phyloP scores from a whole-genome alignment of 345 rosid species.

The Trapa bicornis region DNA sequence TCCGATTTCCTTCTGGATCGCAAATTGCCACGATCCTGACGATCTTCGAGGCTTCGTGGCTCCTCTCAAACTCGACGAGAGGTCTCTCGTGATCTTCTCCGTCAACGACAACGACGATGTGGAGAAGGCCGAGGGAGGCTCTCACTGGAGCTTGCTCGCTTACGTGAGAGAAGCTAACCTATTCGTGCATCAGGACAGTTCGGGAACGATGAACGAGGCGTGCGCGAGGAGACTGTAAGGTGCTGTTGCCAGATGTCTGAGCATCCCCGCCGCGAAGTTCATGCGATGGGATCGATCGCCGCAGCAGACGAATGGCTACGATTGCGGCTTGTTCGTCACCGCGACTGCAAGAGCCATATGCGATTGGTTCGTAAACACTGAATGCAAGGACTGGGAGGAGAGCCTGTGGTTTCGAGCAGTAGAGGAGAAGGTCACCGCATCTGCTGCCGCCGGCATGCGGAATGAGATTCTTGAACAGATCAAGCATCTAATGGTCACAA shows the following conservation, averaged over 20 bases:
- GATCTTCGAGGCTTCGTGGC: slow-evolving; percentile 43
- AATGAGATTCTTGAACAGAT: slow-evolving; percentile 46
- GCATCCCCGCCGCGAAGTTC: slow-evolving; percentile 21
- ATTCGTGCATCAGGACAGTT: slow-evolving; percentile 83
- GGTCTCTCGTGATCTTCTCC: slow-evolving; percentile 50
- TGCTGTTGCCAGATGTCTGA: slow-evolving; percentile 30
- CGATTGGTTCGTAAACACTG: slow-evolving; percentile 31
- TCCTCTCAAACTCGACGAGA: slow-evolving; percentile 39
- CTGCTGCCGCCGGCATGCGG: slow-evolving; percentile 33
- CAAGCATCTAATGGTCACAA: slow-evolving; percentile 24
- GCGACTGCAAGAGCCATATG: slow-evolving; percentile 49
- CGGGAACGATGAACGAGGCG: slow-evolving; percentile 22
- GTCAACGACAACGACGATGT: slow-evolving; percentile 60
- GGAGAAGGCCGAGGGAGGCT: slow-evolving; percentile 61
- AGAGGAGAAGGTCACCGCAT: slow-evolving; percentile 45
- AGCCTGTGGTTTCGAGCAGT: slow-evolving; percentile 49
- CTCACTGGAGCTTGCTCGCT: slow-evolving; percentile 76
- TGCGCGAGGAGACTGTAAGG: slow-evolving; percentile 31
- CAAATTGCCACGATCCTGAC: slow-evolving; percentile 44
- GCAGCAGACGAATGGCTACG: slow-evolving; percentile 54
- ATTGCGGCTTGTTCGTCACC: slow-evolving; percentile 57
- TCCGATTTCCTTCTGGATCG: slow-evolving; percentile 71
- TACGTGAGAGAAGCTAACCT: slow-evolving; percentile 34
- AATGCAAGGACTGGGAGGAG: slow-evolving; percentile 16
- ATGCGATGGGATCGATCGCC: slow-evolving; percentile 41